Evolutionary conservation across 306 rosid genomes (phyloP), one percentile per base, ranked within the genome.

Genomic region (Medicago arabica): DNA sequence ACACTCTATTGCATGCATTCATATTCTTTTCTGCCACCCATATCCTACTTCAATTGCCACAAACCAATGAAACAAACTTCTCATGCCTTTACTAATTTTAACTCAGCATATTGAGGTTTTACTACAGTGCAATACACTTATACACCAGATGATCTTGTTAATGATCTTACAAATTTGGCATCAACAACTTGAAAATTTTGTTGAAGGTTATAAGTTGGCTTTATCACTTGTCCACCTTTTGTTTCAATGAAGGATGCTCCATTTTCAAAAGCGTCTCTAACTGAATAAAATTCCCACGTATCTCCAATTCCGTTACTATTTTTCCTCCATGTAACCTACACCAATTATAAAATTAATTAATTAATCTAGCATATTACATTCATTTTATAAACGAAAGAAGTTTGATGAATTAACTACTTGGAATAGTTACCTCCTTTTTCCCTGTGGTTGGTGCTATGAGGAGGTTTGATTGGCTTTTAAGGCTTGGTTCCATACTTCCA

Each of bases 381-480:
- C 1, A 39, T 54, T 76, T 23, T 10, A 66, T 38, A 28, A 15
- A 16, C 3, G 41, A 31, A 18, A 25, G 4, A 6, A 25, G 5
- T 7, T 61, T 31, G 2, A 7, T 36, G 6, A 18, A 38, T 19
- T 6, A 13, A 19, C 14, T 51, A 25, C 17, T 36, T 75, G n/a
- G 63, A 53, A 15, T 7, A 60, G 1, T 69, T 71, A 79, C 84
- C 82, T 84, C 87, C 13, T 57, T 76, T 5, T 6, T 76, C 25
- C 82, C 78, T 0, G 67, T 60, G 0, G 41, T 5, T 21, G 87
- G 84, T 43, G 87, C 87, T 66, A 84, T 80, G 53, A 84, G 80
- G 54, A 84, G 87, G 67, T 76, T 84, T 1, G 87, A 53, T 61
- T 84, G 65, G 6, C 87, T 83, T 78, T 83, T 83, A n/a, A 84